phyloP scores from a whole-genome alignment of 2,329 filamentous ascomycete species.

The Trichoderma harzianum region DNA sequence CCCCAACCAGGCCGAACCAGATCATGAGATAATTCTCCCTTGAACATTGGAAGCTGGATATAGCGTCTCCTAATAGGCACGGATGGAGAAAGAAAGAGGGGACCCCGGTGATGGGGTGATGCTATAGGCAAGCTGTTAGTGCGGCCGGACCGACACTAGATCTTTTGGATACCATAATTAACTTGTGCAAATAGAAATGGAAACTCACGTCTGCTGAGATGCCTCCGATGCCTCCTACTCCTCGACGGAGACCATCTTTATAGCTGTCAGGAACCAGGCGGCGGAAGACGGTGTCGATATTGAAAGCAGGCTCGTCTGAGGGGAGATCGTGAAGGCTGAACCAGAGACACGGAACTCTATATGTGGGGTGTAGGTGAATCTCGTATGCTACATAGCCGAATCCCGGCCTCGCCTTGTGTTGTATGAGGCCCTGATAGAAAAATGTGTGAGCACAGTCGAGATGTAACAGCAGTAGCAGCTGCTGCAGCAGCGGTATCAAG shows the following conservation, averaged over 20 bases:
- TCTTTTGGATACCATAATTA: conserved; percentile 25
- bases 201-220: conserved; percentile 72
- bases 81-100: conserved; percentile 91
- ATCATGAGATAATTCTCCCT: conserved; percentile 73
- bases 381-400: conserved; percentile 63
- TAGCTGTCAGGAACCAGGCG: conserved; percentile 66
- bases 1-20: conserved; percentile 86
- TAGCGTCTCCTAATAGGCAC: conserved; percentile 79
- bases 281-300: conserved; percentile 67
- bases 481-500: not conserved
- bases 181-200: conserved; percentile 29
- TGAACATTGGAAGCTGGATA: conserved; percentile 62
- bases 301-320: conserved; percentile 53
- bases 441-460: conserved; percentile 23
- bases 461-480: not conserved
- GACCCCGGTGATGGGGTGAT: conserved; percentile 76
- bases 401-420: conserved; percentile 30
- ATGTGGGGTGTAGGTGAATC: conserved; percentile 71
- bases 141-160: conserved; percentile 27
- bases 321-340: conserved; percentile 63
- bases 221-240: conserved; percentile 63
- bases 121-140: conserved; percentile 51
- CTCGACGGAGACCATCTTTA: conserved; percentile 55
- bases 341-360: conserved; percentile 72
- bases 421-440: conserved; percentile 40